Base-by-base conservation (phyloP, 2,329 filamentous ascomycete species). In the Rhinocladiella similis region DNA sequence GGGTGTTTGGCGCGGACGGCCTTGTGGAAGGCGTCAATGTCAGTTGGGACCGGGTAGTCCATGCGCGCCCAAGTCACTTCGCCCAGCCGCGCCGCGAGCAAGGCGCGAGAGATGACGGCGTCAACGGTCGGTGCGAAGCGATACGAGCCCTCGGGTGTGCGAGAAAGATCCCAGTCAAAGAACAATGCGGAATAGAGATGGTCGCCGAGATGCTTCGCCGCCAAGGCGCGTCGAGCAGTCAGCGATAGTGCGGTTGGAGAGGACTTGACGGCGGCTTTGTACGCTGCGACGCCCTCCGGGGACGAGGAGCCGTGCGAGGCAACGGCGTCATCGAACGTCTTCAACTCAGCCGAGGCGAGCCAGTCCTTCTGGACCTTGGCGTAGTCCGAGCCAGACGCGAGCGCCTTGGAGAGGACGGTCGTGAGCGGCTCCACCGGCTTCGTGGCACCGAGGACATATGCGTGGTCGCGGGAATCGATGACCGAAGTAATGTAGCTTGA, bases 1-100 rank as follows among this genome's bases (percentile, higher is more conserved):
- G 52, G 52, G 36, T 48, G 45, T 22, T 41, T 29, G 20, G 27
- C 45, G 20, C 42, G 52, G 16, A 54, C 45, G 14, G 16, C 18
- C 19, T 9, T 36, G 45, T 54, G 52, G 45, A 48, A 54, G 6
- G 18, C 35, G 22, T 54, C 45, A 20, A 54, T 54, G 45, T 54
- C 52, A 2, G 42, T 29, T 2, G 42, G 45, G 16, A 41, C 19
- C 10, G 52, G 52, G 25, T 42, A 48, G 52, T 54, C 52, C 52
- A 54, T 54, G 52, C 52, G 52, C 10, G 52, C 45, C 52, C 52
- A 54, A 33, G 52, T 48, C 27, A 54, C 43, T 18, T 54, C 52
- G 43, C 52, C 45, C 16, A 54, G 52, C 2, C n/a, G 3, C 3
- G 52, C 52, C 5, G 45, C 45, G 9, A 54, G 52, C n/a, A 54